Conservation (phyloP, 2,329 filamentous ascomycete species). For the Trichophyton rubrum region DNA sequence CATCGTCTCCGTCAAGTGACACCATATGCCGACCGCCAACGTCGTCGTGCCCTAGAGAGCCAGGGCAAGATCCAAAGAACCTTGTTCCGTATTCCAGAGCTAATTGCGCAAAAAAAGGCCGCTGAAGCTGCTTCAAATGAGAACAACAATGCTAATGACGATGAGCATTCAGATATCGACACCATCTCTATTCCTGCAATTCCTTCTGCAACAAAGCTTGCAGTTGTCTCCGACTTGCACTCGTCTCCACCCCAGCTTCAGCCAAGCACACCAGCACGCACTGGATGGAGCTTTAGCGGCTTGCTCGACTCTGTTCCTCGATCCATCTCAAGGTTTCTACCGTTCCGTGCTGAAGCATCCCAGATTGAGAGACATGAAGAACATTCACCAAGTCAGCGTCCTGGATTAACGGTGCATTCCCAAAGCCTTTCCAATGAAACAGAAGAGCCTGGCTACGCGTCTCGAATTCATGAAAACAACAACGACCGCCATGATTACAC, state of each 20-base stretch:
- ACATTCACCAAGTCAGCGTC: slow-evolving; percentile 9
- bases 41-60: slow-evolving; percentile 20
- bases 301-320: slow-evolving; percentile 23
- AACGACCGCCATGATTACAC: background rate
- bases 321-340: slow-evolving; percentile 19
- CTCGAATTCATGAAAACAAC: background rate
- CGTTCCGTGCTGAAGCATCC: slow-evolving; percentile 11
- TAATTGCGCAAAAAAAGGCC: slow-evolving; percentile 22
- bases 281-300: slow-evolving; percentile 21
- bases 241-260: background rate
- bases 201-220: background rate
- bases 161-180: background rate
- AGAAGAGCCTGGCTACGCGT: background rate
- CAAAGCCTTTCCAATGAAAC: slow-evolving; percentile 13
- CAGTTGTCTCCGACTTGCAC: background rate
- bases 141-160: background rate
- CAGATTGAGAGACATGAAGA: slow-evolving; percentile 8
- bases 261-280: slow-evolving; percentile 9
- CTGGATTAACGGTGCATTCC: background rate
- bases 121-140: slow-evolving; percentile 11
- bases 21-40: slow-evolving; percentile 22
- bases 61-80: slow-evolving; percentile 25
- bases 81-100: slow-evolving; percentile 22
- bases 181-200: background rate
- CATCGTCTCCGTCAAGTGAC: slow-evolving; percentile 11